Conservation (phyloP, 2,329 filamentous ascomycete genomes). For the Pestalotiopsis sp. region DNA sequence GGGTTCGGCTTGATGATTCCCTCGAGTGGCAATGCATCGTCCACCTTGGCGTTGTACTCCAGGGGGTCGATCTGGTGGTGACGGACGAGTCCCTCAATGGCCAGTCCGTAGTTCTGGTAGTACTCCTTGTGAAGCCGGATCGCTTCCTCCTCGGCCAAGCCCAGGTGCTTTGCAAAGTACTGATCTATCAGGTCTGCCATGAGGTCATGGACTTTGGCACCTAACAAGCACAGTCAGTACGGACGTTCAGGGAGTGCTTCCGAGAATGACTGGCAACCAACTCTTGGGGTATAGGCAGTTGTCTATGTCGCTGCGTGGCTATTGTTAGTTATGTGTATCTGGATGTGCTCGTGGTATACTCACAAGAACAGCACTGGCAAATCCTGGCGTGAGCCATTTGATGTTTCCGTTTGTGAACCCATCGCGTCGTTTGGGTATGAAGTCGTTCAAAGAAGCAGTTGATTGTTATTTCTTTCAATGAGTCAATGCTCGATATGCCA, state of each 20-base stretch:
- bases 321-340: background rate
- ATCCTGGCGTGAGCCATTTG: conserved; percentile 24
- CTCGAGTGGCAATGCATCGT: conserved; percentile 90
- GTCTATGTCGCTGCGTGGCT: conserved; percentile 88
- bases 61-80: conserved; percentile 95
- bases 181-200: conserved; percentile 82
- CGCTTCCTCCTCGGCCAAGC: conserved; percentile 77
- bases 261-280: conserved; percentile 41
- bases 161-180: conserved; percentile 70
- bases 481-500: background rate
- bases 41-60: conserved; percentile 92
- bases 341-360: conserved; percentile 21
- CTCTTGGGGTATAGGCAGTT: conserved; percentile 95
- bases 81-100: conserved; percentile 90
- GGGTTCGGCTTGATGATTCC: conserved; percentile 79
- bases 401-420: conserved; percentile 27
- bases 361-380: conserved; percentile 49
- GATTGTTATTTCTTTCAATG: too few relatives aligned
- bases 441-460: too few relatives aligned
- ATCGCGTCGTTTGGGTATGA: conserved; percentile 19
- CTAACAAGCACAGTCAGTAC: conserved; percentile 40
- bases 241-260: background rate
- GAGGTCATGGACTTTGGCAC: conserved; percentile 79
- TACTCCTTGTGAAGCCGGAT: conserved; percentile 85
- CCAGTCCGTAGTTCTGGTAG: conserved; percentile 95